Evolutionary conservation across 768 basidiomycete genomes (phyloP).

Genomic region (Steccherinum ochraceum): DNA sequence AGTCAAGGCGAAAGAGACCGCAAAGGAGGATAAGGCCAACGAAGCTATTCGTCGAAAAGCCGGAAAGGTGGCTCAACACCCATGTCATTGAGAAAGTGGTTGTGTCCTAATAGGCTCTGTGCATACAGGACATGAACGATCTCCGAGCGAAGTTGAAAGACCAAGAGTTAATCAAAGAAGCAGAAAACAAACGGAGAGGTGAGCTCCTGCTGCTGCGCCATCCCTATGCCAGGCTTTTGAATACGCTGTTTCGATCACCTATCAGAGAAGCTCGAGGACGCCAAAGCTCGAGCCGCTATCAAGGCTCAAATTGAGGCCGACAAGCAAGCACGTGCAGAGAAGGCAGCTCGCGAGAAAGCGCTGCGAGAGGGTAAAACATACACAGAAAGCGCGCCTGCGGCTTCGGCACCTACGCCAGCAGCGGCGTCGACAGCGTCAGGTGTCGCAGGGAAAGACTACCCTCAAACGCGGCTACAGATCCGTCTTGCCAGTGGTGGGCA

Average conservation of each 20-base stretch:
- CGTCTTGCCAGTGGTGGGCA: constrained; percentile 75
- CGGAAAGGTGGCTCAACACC: constrained; percentile 48
- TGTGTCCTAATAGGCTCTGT: too few relatives aligned
- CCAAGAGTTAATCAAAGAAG: constrained; percentile 81
- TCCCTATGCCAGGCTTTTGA: background rate
- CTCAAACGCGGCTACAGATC: constrained; percentile 86
- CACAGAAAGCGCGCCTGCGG: constrained; percentile 24
- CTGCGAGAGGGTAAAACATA: constrained; percentile 69
- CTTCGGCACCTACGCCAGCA: constrained; percentile 26
- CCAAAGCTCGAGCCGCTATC: constrained; percentile 76
- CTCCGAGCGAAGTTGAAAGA: constrained; percentile 70
- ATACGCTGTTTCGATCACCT: background rate
- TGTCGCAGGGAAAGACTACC: constrained; percentile 65
- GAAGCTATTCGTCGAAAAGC: constrained; percentile 81
- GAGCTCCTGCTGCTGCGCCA: constrained; percentile 8
- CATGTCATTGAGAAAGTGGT: background rate
- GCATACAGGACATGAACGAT: constrained; percentile 57
- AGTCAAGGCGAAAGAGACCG: constrained; percentile 64
- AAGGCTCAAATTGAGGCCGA: constrained; percentile 95
- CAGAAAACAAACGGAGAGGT: constrained; percentile 78
- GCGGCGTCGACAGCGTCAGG: constrained; percentile 30
- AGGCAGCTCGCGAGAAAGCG: constrained; percentile 86
- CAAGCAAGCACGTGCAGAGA: constrained; percentile 84
- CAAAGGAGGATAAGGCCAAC: constrained; percentile 64
- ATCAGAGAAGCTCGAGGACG: constrained; percentile 86